phyloP scores from a whole-genome alignment of 495 filamentous ascomycete species.

The Xylaria bambusicola region DNA sequence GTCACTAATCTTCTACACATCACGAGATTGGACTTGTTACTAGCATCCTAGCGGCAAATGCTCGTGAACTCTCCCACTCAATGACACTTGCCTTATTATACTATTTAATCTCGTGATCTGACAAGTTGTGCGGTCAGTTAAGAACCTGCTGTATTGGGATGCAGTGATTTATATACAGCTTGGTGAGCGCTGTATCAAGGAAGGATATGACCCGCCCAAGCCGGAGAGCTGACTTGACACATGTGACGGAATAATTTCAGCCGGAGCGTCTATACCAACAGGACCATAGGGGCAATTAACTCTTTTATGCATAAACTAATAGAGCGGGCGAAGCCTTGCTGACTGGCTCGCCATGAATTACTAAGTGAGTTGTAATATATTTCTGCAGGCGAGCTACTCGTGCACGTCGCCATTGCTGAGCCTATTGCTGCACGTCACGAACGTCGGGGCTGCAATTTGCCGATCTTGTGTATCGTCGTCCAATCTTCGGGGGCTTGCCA shows the following conservation, averaged over 20 bases:
- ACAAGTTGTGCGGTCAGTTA: too few relatives aligned
- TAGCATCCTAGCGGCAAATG: too few relatives aligned
- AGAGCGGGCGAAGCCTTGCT: conserved; percentile 7
- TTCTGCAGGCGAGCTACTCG: neutral
- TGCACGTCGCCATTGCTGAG: conserved; percentile 14
- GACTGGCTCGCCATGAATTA: conserved; percentile 5
- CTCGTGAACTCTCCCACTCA: too few relatives aligned
- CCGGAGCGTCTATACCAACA: too few relatives aligned
- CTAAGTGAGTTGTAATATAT: neutral
- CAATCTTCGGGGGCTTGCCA: conserved; percentile 12
- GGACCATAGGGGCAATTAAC: too few relatives aligned
- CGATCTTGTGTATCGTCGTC: conserved; percentile 14
- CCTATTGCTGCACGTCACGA: conserved; percentile 23
- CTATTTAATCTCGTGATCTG: too few relatives aligned
- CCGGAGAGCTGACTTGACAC: neutral
- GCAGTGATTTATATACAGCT: too few relatives aligned
- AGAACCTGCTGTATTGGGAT: too few relatives aligned
- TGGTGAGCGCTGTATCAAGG: neutral
- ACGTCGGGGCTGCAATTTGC: conserved; percentile 16
- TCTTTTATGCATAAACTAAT: too few relatives aligned
- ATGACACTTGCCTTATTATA: too few relatives aligned
- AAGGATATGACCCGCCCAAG: neutral
- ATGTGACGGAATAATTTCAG: conserved; percentile 1
- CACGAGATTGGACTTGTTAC: too few relatives aligned
- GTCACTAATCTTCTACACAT: too few relatives aligned